These are phyloP conservation scores for Boletus rubropictus DNA, from an alignment of 768 basidiomycete species.

Conservation along the genomic window DNA sequence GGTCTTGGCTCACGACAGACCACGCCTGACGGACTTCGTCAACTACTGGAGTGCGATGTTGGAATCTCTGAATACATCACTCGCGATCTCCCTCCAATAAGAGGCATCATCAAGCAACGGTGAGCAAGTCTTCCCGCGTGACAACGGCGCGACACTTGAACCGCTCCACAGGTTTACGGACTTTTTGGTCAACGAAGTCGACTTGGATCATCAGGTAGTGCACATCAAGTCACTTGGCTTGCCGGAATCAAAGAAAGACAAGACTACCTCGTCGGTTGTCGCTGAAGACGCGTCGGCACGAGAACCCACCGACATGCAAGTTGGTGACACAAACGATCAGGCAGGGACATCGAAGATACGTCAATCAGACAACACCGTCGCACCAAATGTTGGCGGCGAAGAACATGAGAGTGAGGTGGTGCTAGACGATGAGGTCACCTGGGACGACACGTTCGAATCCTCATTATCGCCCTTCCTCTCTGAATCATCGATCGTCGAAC, in stretches of 20 bases:
- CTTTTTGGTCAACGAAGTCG: conserved; percentile 91
- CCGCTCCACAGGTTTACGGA: conserved; percentile 76
- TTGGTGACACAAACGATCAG: background rate
- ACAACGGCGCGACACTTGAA: background rate
- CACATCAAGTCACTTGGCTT: conserved; percentile 74
- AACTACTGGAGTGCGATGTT: conserved; percentile 70
- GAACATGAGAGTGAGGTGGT: background rate
- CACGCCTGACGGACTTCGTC: conserved; percentile 49
- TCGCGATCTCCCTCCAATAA: conserved; percentile 61
- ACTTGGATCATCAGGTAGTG: conserved; percentile 71
- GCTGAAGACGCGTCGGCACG: conserved; percentile 14
- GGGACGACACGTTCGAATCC: conserved; percentile 58
- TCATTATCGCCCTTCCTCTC: conserved; percentile 61
- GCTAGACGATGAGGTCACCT: conserved; percentile 39
- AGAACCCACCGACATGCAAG: conserved; percentile 12
- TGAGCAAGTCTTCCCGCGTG: conserved; percentile 29
- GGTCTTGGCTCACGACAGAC: conserved; percentile 50
- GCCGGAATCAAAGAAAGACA: conserved; percentile 51
- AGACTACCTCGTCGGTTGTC: conserved; percentile 23
- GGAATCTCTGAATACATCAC: conserved; percentile 87
- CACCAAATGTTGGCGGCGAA: background rate
- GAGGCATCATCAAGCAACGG: conserved; percentile 97
- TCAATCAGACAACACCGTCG: background rate
- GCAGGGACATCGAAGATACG: conserved; percentile 4
- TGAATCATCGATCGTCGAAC: conserved; percentile 46